phyloP scores from a whole-genome alignment of 2,329 filamentous ascomycete species.

The Raffaelea ambrosiae region DNA sequence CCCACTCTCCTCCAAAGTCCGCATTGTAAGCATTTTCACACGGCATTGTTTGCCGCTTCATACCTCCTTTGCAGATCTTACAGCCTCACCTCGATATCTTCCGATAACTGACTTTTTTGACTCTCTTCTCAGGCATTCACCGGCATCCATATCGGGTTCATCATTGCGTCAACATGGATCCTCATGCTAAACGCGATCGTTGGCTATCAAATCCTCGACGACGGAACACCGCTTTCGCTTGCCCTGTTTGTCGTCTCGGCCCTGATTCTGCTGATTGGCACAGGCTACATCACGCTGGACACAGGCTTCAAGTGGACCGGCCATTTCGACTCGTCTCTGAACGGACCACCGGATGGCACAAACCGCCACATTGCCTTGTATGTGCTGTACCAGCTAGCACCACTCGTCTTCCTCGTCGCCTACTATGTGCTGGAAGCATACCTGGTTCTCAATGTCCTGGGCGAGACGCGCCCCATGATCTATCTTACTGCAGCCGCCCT shows the following conservation, averaged over 20 bases:
- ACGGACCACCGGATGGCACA: slow-evolving; percentile 41
- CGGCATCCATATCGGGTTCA: slow-evolving; percentile 81
- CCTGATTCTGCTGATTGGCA: slow-evolving; percentile 69
- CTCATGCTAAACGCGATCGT: slow-evolving; percentile 87
- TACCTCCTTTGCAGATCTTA: background rate
- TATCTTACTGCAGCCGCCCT: slow-evolving; percentile 68
- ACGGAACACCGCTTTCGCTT: slow-evolving; percentile 79
- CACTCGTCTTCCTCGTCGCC: slow-evolving; percentile 78
- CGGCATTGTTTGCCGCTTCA: background rate
- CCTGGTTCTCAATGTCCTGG: slow-evolving; percentile 77
- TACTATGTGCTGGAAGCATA: slow-evolving; percentile 80
- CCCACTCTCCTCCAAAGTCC: slow-evolving; percentile 60
- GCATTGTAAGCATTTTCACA: slow-evolving; percentile 49
- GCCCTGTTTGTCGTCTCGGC: slow-evolving; percentile 67
- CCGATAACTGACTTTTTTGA: too few relatives aligned
- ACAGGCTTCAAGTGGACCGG: slow-evolving; percentile 81
- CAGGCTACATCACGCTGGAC: slow-evolving; percentile 91
- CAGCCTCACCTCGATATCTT: background rate
- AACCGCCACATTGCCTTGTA: slow-evolving; percentile 81
- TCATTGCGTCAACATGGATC: slow-evolving; percentile 82
- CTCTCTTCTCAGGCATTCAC: slow-evolving; percentile 62
- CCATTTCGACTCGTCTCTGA: slow-evolving; percentile 58
- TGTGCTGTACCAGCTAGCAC: slow-evolving; percentile 84
- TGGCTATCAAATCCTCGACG: slow-evolving; percentile 87
- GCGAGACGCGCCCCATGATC: slow-evolving; percentile 86